Base-by-base conservation (phyloP, 1,284 basidiomycete genomes). In the Xerocomus nothofagi region DNA sequence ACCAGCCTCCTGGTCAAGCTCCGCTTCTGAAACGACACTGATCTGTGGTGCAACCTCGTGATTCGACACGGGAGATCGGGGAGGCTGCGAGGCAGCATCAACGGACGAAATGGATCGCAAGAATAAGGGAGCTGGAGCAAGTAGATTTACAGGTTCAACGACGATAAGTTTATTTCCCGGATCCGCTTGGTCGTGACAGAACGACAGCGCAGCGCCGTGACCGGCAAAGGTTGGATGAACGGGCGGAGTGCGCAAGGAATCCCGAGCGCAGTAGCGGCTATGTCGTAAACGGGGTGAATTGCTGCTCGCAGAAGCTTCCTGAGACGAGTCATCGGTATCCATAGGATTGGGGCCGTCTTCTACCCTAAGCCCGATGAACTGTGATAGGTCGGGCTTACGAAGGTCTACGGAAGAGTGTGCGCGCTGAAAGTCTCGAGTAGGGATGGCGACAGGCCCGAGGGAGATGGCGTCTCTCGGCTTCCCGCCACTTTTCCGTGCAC, bases 301-400 rank as follows among this genome's bases (percentile, higher is more conserved):
- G 20, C 55, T 49, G 26, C 62, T 67, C 21, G 60, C 37, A 11
- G 61, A 58, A 26, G 57, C 63, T 17, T 64, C 66, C 45, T 62
- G 63, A n/a, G 67, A 65, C n/a, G 67, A 69, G 50, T 66, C 63
- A 45, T 64, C 64, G 23, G 63, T 57, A 36, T 68, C 69, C 56
- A 56, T 65, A 39, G 51, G 53, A 51, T 50, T 62, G 44, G 61
- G 57, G 32, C 57, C 57, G 46, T 67, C 62, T 29, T 63, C 60
- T 34, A 50, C 55, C 61, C 60, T 62, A 38, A 74, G 58, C 17
- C 63, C 65, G 36, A 76, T 64, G 53, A 71, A 57, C 1, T 70
- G 74, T 29, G 76, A 74, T 64, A 77, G 70, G 61, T 69, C 76
- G 8, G 76, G 75, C 57, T 78, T 78, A 45, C 53, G 53, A 34